These are phyloP conservation scores for Didymella pomorum DNA, from an alignment of 2,329 filamentous ascomycete species.

Conservation along the genomic window DNA sequence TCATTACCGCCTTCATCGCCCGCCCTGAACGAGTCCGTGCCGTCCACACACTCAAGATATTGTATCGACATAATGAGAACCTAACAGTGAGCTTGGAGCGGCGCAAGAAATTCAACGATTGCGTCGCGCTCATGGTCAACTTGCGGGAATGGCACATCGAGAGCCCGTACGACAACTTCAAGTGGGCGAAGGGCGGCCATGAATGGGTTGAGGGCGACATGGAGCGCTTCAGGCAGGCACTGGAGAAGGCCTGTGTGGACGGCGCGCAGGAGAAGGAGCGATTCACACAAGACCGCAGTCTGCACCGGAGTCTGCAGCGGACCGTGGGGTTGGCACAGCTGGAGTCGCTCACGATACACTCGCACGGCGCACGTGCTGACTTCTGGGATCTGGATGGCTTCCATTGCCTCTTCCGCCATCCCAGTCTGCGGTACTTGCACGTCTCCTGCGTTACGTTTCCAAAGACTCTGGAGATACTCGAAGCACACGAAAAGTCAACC, in stretches of 20 bases:
- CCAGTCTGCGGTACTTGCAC: slow-evolving; percentile 43
- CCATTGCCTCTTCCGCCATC: slow-evolving; percentile 48
- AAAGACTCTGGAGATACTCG: slow-evolving; percentile 30
- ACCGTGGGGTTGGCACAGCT: slow-evolving; percentile 39
- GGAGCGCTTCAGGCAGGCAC: slow-evolving; percentile 39
- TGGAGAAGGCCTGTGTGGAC: slow-evolving; percentile 38
- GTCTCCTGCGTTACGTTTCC: slow-evolving; percentile 44
- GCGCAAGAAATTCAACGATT: slow-evolving; percentile 40
- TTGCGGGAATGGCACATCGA: slow-evolving; percentile 46
- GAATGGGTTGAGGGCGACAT: slow-evolving; percentile 47
- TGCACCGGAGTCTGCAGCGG: slow-evolving; percentile 24
- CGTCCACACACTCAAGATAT: slow-evolving; percentile 45
- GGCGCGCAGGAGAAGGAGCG: slow-evolving; percentile 25
- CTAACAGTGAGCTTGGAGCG: slow-evolving; percentile 33
- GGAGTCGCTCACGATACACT: slow-evolving; percentile 44
- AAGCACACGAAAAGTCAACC: slow-evolving; percentile 30
- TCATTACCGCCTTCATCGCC: slow-evolving; percentile 36
- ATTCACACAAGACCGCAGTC: slow-evolving; percentile 23
- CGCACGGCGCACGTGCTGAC: slow-evolving; percentile 42
- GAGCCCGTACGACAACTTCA: slow-evolving; percentile 47
- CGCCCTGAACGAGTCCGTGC: slow-evolving; percentile 38
- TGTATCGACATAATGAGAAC: slow-evolving; percentile 37
- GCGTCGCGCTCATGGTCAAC: slow-evolving; percentile 40
- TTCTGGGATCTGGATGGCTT: slow-evolving; percentile 46
- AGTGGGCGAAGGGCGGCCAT: slow-evolving; percentile 37